Base-by-base conservation (phyloP, 169 alveolate species). In the Eimeria acervulina region DNA sequence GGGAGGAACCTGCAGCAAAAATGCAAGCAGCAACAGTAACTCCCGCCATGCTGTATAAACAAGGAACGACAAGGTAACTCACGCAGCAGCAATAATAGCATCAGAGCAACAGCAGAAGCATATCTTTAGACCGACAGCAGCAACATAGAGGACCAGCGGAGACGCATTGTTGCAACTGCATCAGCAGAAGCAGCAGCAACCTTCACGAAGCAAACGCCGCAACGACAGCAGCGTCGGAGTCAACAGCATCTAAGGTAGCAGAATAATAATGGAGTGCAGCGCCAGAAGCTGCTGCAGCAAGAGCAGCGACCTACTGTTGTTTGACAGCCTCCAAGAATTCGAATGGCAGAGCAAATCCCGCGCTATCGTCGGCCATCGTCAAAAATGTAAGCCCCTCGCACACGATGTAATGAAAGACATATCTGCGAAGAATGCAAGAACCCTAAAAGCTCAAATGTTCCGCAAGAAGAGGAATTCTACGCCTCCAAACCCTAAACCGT, bases 301-400 rank as follows among this genome's bases (percentile, higher is more conserved):
- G 26, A 36, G 31, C 81, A 87, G 81, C 80, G 61, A 63, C 93
- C 47, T 74, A 91, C 95, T 80, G 76, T 17, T 78, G 38, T 51
- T 80, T 61, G 31, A 91, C 66, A 5, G 72, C 95, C 70, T 91
- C 95, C 17, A 91, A 40, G 68, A 91, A 91, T 31, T 88, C 95
- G 59, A 91, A 91, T n/a, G 95, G 95, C 31, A 91, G 70, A 61
- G 95, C 95, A 42, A 91, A 91, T 51, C 95, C 95, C 28, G 83
- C 83, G 36, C 70, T 33, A 47, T 91, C 95, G 40, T 91, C 95
- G 70, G 95, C 90, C 95, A 91, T 91, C 23, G 95, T 78, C 26
- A 91, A 76, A 61, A 91, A 91, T 36, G 95, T 91, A 17, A 91
- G 28, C 42, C 91, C 91, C 3, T 76, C 90, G 63, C 66, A 26